Percentiles rank a stretch among this genome's conserved stretches.
These are phyloP conservation scores for Agapanthus africanus DNA, from an alignment of 106 monocot species.

Conservation along the genomic window DNA sequence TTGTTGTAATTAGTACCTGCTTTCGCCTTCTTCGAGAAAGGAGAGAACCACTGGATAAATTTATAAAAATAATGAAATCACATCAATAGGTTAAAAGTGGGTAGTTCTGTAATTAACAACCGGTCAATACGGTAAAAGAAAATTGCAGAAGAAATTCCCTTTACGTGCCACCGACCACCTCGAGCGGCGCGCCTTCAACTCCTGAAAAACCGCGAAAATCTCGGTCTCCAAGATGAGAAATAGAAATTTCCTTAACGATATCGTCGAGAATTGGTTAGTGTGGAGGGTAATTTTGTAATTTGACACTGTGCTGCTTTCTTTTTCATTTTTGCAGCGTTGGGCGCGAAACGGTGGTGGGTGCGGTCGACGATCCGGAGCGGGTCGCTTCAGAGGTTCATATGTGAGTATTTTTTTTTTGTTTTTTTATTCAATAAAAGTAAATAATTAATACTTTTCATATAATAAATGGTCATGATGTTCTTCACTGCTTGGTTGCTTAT, in stretches of 20 bases:
- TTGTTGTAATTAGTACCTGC: neutral
- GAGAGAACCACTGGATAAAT: too few relatives aligned
- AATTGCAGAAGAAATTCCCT: neutral
- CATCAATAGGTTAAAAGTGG: neutral
- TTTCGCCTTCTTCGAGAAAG: neutral
- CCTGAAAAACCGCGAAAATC: neutral
- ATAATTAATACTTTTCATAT: neutral
- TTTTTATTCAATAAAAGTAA: neutral
- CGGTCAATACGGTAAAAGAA: constrained; percentile 5
- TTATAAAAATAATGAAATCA: neutral
- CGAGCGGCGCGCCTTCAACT: constrained; percentile 9
- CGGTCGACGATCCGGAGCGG: constrained; percentile 47
- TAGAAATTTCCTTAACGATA: neutral
- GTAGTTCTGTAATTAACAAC: neutral
- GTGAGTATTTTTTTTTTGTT: constrained; percentile 16
- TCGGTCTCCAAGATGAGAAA: neutral
- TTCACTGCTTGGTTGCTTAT: neutral
- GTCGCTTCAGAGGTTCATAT: constrained; percentile 43
- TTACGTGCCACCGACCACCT: constrained; percentile 12
- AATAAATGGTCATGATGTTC: neutral
- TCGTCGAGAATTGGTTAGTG: neutral
- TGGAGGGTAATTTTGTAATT: too few relatives aligned
- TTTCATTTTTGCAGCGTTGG: neutral
- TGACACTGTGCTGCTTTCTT: neutral
- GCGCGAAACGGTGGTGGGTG: constrained; percentile 19